Evolutionary conservation across 75 land plant genomes (phyloP).

Genomic region (Selaginella tamariscina): DNA sequence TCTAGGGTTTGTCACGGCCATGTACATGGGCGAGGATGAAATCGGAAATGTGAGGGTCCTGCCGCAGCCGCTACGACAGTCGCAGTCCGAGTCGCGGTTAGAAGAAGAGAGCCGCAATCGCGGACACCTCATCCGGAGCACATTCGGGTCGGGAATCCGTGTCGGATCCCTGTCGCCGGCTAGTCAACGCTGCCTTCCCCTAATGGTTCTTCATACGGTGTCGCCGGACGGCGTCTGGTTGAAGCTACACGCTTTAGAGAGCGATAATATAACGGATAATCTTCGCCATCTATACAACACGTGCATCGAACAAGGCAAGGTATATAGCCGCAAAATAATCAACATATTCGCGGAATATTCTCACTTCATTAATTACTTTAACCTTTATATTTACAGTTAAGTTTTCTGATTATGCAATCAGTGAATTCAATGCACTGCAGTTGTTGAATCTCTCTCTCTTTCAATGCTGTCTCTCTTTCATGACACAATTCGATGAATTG

Average conservation of each 20-base stretch:
- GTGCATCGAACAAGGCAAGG: conserved; percentile 67
- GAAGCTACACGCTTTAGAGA: conserved; percentile 48
- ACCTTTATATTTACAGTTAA: no score
- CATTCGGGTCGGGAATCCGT: conserved; percentile 38
- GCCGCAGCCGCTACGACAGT: not conserved
- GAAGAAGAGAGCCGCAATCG: not conserved
- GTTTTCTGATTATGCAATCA: no score
- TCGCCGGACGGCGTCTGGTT: conserved; percentile 44
- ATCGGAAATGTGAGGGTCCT: not conserved
- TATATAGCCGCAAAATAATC: conserved; percentile 13
- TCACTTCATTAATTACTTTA: not conserved
- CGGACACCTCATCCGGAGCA: not conserved
- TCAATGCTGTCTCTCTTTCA: not conserved
- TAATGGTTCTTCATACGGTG: conserved; percentile 76
- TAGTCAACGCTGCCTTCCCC: conserved; percentile 86
- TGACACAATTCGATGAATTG: conserved; percentile 5
- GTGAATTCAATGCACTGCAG: no score
- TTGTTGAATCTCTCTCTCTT: not conserved
- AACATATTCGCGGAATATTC: no score
- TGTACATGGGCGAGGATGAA: not conserved
- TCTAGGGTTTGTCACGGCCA: not conserved
- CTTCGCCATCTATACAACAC: conserved; percentile 45
- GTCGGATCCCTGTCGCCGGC: conserved; percentile 50
- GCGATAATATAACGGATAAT: conserved; percentile 17
- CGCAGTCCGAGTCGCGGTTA: not conserved